These are phyloP conservation scores for Podospora didyma DNA, from an alignment of 495 filamentous ascomycete genomes.

Conservation along the genomic window DNA sequence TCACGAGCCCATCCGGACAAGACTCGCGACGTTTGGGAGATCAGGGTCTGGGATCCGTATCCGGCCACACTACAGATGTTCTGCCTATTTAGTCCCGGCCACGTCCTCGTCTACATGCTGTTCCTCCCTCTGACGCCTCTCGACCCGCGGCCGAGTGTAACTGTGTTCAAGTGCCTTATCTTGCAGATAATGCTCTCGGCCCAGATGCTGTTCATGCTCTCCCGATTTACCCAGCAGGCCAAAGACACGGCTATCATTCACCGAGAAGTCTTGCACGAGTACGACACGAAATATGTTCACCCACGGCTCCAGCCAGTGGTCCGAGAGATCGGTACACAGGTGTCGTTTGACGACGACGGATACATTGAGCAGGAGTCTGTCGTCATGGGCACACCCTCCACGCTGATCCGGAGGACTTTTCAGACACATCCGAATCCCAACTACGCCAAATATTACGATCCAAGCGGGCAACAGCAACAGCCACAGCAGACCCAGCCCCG, in stretches of 20 bases:
- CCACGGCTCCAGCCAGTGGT: slow-evolving; percentile 77
- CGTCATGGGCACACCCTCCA: slow-evolving; percentile 70
- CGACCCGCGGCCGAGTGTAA: slow-evolving; percentile 77
- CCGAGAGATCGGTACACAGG: slow-evolving; percentile 81
- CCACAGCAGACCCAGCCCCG: slow-evolving; percentile 3
- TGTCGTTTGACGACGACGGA: slow-evolving; percentile 43
- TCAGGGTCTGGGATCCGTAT: slow-evolving; percentile 88
- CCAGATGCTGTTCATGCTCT: slow-evolving; percentile 69
- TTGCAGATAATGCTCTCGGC: slow-evolving; percentile 68
- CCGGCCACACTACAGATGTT: slow-evolving; percentile 80
- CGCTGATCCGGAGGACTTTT: slow-evolving; percentile 76
- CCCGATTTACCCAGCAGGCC: slow-evolving; percentile 72
- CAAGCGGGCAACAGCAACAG: slow-evolving; percentile 42
- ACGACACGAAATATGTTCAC: slow-evolving; percentile 92
- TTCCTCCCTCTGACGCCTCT: slow-evolving; percentile 73
- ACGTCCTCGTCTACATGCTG: slow-evolving; percentile 82
- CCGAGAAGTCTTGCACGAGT: slow-evolving; percentile 89
- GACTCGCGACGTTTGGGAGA: slow-evolving; percentile 88
- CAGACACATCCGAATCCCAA: slow-evolving; percentile 83
- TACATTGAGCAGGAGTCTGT: slow-evolving; percentile 50
- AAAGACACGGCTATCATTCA: slow-evolving; percentile 82
- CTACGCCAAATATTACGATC: slow-evolving; percentile 75
- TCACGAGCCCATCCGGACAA: slow-evolving; percentile 80
- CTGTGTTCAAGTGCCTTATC: slow-evolving; percentile 73
- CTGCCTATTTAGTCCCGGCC: slow-evolving; percentile 87